phyloP scores from a whole-genome alignment of 106 monocot genomes.

The Dendrobium huoshanense region DNA sequence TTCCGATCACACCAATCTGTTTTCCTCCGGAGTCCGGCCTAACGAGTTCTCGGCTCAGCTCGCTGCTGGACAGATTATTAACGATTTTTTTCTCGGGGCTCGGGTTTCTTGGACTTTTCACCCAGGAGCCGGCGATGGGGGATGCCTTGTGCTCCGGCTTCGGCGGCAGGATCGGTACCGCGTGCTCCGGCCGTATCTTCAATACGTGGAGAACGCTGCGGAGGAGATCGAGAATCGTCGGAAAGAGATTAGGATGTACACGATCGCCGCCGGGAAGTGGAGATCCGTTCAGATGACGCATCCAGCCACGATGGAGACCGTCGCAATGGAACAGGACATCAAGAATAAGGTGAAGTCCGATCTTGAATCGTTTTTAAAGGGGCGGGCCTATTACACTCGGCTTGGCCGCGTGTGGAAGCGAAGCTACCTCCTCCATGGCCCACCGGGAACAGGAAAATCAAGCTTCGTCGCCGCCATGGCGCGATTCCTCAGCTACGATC shows the following conservation, averaged over 20 bases:
- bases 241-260: slow-evolving; percentile 40
- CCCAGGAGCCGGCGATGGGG: neutral
- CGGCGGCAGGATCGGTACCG: slow-evolving; percentile 47
- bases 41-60: slow-evolving; percentile 48
- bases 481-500: slow-evolving; percentile 33
- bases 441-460: slow-evolving; percentile 54
- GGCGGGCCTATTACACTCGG: slow-evolving; percentile 31
- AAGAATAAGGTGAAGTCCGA: slow-evolving; percentile 10
- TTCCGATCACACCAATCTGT: slow-evolving; percentile 36
- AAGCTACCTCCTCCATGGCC: slow-evolving; percentile 41
- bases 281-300: slow-evolving; percentile 34
- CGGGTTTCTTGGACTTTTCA: slow-evolving; percentile 37
- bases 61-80: slow-evolving; percentile 22
- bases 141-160: slow-evolving; percentile 37
- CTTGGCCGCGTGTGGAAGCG: slow-evolving; percentile 39
- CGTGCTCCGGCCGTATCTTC: slow-evolving; percentile 64
- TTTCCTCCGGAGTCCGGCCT: slow-evolving; percentile 31
- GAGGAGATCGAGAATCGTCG: slow-evolving; percentile 34
- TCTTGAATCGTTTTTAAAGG: slow-evolving; percentile 25
- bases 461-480: slow-evolving; percentile 59
- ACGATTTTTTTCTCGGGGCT: slow-evolving; percentile 62
- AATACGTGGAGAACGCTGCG: slow-evolving; percentile 57
- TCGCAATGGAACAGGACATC: slow-evolving; percentile 20
- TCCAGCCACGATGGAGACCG: slow-evolving; percentile 17
- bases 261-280: slow-evolving; percentile 18